Evolutionary conservation across 2,329 filamentous ascomycete species (phyloP), one percentile per base, ranked within the genome.

Genomic region (Blastomyces gilchristii): DNA sequence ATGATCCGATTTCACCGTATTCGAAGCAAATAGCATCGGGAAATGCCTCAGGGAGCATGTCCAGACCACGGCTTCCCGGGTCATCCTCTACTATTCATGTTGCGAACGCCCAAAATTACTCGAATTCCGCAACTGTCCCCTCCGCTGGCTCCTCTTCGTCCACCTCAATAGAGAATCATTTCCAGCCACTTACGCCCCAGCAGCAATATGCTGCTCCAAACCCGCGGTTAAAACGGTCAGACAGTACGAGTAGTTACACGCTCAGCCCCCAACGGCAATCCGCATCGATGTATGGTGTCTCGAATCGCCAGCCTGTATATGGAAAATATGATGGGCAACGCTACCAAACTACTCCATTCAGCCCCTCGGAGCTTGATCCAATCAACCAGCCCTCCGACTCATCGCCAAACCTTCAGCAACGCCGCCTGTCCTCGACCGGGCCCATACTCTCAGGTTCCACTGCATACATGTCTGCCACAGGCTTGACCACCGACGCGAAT

Each of bases 141-240:
- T 49, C 63, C 62, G 49, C 45, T 50, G 45, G 39, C 28, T 58
- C 70, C 71, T 43, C 75, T 74, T 53, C 71, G 72, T 64, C 75
- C 69, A 60, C 66, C 71, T 62, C 73, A 72, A 64, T 67, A 7
- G 69, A 72, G 6, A 60, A 69, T 2, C 68, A 66, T 39, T 74
- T 71, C 57, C 71, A 68, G 45, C 67, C 70, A 14, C 64, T 69
- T 34, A 68, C 67, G 12, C 68, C 71, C 12, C 72, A 72, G 11
- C 65, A 66, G 25, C 63, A 62, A 18, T 64, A 69, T 56, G 65
- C 67, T 8, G 63, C 62, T 18, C 63, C 72, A 2, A 70, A 72
- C n/a, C 63, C 68, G n/a, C 61, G 66, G 7, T 64, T 70, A 45
- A 63, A 72, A 58, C 71, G 70, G 28, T 68, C 71, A 9, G 66